phyloP scores from a whole-genome alignment of 2,329 filamentous ascomycete species.

The Blastomyces parvus region DNA sequence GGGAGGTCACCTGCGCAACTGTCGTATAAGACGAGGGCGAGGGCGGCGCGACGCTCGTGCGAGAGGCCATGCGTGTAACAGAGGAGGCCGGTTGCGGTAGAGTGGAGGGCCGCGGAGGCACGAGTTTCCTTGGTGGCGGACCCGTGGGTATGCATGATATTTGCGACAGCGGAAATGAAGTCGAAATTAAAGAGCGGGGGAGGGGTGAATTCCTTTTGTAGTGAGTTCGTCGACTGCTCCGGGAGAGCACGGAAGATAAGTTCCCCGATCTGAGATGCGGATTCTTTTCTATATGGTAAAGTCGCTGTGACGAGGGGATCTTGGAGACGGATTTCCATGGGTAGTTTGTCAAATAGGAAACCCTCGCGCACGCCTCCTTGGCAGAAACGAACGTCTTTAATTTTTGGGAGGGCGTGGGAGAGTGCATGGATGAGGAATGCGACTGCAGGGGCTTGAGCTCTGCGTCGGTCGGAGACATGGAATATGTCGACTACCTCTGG shows the following conservation, averaged over 20 bases:
- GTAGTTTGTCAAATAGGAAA: constrained; percentile 62
- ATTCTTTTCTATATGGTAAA: constrained; percentile 41
- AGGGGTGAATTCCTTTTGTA: constrained; percentile 20
- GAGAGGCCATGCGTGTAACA: constrained; percentile 61
- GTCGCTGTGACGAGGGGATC: constrained; percentile 60
- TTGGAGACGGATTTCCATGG: constrained; percentile 48
- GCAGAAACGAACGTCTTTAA: constrained; percentile 71
- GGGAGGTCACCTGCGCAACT: constrained; percentile 62
- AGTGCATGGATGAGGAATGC: constrained; percentile 70
- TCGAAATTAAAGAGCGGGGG: constrained; percentile 37
- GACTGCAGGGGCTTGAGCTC: constrained; percentile 75
- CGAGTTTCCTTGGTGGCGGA: constrained; percentile 45
- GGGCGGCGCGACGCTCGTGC: constrained; percentile 59
- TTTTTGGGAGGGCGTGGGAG: constrained; percentile 56
- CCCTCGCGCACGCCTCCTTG: constrained; percentile 83
- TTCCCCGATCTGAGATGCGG: constrained; percentile 38
- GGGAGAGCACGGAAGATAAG: constrained; percentile 45
- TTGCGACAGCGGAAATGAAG: constrained; percentile 49
- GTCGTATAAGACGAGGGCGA: constrained; percentile 62
- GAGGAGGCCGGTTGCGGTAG: constrained; percentile 59
- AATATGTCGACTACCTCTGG: constrained; percentile 41
- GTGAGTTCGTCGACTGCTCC: constrained; percentile 13
- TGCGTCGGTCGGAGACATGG: constrained; percentile 69
- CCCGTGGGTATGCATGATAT: constrained; percentile 49
- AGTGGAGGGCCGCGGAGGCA: constrained; percentile 61